These are phyloP conservation scores for Aureobasidium uvarum DNA, from an alignment of 2,329 filamentous ascomycete genomes.

Conservation along the genomic window DNA sequence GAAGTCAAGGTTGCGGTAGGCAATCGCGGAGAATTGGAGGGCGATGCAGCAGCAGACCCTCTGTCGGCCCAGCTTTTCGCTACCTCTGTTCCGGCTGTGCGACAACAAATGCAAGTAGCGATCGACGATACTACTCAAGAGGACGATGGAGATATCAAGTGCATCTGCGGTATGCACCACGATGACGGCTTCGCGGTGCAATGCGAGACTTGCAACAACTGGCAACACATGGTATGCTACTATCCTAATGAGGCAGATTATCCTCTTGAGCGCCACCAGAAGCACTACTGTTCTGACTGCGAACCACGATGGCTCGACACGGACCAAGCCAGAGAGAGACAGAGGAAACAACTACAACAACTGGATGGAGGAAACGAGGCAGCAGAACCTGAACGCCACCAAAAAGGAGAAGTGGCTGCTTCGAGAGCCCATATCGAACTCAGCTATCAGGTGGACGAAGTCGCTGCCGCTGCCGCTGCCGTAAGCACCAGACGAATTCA, in stretches of 20 bases:
- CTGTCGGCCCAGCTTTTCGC: constrained; percentile 4
- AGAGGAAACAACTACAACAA: constrained; percentile 46
- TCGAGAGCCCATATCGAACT: no score
- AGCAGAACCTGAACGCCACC: no score
- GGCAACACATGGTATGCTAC: constrained; percentile 98
- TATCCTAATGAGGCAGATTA: constrained; percentile 70
- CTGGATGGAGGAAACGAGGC: no score
- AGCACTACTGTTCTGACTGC: constrained; percentile 89
- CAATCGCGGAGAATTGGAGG: no score
- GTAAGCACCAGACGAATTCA: no score
- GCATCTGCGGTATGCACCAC: constrained; percentile 88
- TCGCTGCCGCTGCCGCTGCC: no score
- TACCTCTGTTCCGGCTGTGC: neutral
- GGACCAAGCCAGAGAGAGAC: constrained; percentile 44
- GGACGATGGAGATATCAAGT: constrained; percentile 93
- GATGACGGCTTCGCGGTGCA: constrained; percentile 98
- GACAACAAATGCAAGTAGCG: neutral
- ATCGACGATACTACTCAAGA: constrained; percentile 51
- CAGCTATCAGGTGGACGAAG: no score
- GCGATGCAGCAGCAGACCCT: neutral
- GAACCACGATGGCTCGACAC: constrained; percentile 72
- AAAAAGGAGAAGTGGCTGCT: no score
- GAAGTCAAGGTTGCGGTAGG: no score
- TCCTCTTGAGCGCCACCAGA: constrained; percentile 55
- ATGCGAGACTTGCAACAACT: constrained; percentile 93